Evolutionary conservation across 805 yeast genomes (phyloP).

Genomic region (Hyphopichia homilentoma): DNA sequence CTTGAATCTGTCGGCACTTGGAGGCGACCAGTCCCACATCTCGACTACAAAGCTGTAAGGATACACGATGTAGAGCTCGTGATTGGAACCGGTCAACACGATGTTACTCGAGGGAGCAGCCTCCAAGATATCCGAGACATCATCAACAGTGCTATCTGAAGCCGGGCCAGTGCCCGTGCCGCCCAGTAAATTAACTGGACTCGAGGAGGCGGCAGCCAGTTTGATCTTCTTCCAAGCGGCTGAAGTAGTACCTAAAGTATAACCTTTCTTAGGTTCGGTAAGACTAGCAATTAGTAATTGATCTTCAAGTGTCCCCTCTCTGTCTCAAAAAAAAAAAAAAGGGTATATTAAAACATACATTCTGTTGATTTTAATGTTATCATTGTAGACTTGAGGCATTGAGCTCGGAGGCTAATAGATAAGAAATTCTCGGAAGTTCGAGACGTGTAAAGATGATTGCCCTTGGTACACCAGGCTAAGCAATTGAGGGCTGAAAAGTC

Average conservation of each 20-base stretch:
- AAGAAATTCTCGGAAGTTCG: too few relatives aligned
- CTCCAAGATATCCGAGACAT: slow-evolving; percentile 1
- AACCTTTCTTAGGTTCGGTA: slow-evolving; percentile 31
- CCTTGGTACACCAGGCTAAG: too few relatives aligned
- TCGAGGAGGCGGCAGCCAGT: slow-evolving; percentile 21
- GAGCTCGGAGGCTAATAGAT: too few relatives aligned
- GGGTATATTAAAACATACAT: slow-evolving; percentile 12
- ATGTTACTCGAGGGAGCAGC: too few relatives aligned
- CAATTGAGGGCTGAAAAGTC: too few relatives aligned
- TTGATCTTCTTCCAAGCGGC: slow-evolving; percentile 42
- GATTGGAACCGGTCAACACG: slow-evolving; percentile 28
- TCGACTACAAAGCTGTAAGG: slow-evolving; percentile 16
- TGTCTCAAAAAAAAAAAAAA: slow-evolving; percentile 2
- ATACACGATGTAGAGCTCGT: slow-evolving; percentile 29
- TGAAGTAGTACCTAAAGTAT: slow-evolving; percentile 35
- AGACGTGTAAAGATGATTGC: too few relatives aligned
- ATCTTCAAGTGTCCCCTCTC: background rate
- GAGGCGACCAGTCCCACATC: slow-evolving; percentile 33
- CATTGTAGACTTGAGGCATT: slow-evolving; percentile 7
- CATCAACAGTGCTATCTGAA: background rate
- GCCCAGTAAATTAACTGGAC: background rate
- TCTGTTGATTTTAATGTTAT: slow-evolving; percentile 19
- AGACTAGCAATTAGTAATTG: slow-evolving; percentile 13
- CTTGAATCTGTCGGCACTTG: slow-evolving; percentile 2
- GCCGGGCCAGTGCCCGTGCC: background rate